Conservation (phyloP, 1,284 basidiomycete species). For the Blastosporella zonata region DNA sequence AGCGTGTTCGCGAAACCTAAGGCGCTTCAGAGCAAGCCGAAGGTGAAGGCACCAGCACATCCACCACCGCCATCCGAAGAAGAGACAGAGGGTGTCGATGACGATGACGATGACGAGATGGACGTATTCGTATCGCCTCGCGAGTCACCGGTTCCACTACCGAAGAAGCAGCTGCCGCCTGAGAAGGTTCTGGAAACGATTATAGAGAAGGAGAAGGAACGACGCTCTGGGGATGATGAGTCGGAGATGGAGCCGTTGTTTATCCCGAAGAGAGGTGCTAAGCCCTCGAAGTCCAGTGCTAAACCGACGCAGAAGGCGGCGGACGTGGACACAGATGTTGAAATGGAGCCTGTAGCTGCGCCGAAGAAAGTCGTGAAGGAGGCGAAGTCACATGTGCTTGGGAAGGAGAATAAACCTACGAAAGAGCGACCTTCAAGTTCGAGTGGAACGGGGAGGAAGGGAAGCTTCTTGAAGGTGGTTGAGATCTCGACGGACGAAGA, state of each 20-base stretch:
- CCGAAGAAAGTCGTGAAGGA: slow-evolving; percentile 17
- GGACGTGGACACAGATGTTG: slow-evolving; percentile 6
- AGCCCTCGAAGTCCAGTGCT: background rate
- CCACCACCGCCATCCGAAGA: background rate
- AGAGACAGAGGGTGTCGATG: slow-evolving; percentile 17
- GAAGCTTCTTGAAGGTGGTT: slow-evolving; percentile 20
- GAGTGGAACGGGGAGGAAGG: slow-evolving; percentile 15
- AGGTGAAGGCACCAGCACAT: background rate
- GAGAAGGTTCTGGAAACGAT: background rate
- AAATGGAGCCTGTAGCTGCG: background rate
- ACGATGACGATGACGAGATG: slow-evolving; percentile 10
- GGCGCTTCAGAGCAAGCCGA: background rate
- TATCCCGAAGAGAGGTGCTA: slow-evolving; percentile 26
- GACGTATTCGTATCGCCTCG: slow-evolving; percentile 7
- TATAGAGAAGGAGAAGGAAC: slow-evolving; percentile 13
- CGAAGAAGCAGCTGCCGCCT: background rate
- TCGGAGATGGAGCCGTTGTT: slow-evolving; percentile 24
- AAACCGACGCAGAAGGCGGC: slow-evolving; percentile 1
- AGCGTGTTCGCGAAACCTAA: background rate
- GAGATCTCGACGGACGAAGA: slow-evolving; percentile 24
- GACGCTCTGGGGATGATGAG: background rate
- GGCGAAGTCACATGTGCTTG: slow-evolving; percentile 18
- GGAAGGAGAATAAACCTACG: slow-evolving; percentile 9
- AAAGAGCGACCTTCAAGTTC: slow-evolving; percentile 7
- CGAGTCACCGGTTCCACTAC: background rate